Evolutionary conservation across 1,284 basidiomycete genomes (phyloP).

Genomic region (Ganoderma sinense): DNA sequence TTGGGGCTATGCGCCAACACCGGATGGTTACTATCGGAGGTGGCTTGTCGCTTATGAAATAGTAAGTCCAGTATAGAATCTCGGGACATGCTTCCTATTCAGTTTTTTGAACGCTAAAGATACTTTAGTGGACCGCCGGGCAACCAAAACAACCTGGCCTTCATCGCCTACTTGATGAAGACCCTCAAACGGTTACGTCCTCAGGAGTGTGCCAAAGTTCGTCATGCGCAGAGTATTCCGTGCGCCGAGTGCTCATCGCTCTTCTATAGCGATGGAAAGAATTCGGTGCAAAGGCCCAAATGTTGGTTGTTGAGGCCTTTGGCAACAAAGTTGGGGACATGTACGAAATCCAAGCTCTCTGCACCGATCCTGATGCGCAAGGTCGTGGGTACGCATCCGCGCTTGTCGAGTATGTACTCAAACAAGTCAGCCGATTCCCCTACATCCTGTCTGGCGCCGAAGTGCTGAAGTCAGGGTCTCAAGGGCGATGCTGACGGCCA

Average conservation of each 20-base stretch:
- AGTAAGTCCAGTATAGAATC: constrained; percentile 11
- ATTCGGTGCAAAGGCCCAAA: constrained; percentile 4
- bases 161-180: not conserved
- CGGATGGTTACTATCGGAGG: constrained; percentile 15
- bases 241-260: not conserved
- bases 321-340: constrained; percentile 22
- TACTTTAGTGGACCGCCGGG: not conserved
- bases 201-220: constrained; percentile 1
- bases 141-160: not conserved
- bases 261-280: constrained; percentile 13
- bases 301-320: constrained; percentile 13
- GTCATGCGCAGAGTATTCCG: not conserved
- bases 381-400: constrained; percentile 22
- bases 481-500: constrained; percentile 14
- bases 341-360: constrained; percentile 21
- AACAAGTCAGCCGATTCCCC: constrained; percentile 9
- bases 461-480: not conserved
- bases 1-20: constrained; percentile 13
- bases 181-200: constrained; percentile 1
- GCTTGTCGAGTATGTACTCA: constrained; percentile 16
- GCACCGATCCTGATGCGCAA: constrained; percentile 20
- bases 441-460: not conserved
- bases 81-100: not conserved
- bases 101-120: not conserved
- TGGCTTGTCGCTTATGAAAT: constrained; percentile 18